phyloP scores from a whole-genome alignment of 2,329 filamentous ascomycete genomes.

The Cercospora citrullina region DNA sequence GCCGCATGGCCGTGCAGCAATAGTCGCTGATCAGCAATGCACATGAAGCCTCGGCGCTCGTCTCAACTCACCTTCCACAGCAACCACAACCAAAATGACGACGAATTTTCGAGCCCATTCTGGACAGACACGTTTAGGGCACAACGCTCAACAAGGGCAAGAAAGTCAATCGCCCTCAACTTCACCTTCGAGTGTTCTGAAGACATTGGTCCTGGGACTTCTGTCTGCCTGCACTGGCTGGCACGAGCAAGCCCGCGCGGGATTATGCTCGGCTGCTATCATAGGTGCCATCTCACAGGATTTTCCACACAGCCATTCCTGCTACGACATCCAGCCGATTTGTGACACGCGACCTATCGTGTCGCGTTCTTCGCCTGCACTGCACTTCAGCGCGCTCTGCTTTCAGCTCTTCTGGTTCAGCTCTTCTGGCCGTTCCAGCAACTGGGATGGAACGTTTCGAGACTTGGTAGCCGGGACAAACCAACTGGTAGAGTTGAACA shows the following conservation, averaged over 20 bases:
- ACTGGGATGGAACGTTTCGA: background rate
- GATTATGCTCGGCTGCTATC: no score
- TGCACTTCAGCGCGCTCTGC: background rate
- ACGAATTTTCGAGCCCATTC: background rate
- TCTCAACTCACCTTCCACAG: background rate
- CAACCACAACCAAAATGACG: background rate
- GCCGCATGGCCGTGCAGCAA: background rate
- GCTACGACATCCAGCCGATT: background rate
- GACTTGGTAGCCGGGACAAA: background rate
- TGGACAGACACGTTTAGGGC: background rate
- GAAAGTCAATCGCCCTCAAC: background rate
- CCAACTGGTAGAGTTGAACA: background rate
- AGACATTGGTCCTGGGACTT: background rate
- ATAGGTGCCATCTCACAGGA: background rate
- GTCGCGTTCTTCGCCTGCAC: background rate
- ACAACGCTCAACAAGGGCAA: background rate
- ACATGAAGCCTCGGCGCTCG: background rate
- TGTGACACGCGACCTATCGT: background rate
- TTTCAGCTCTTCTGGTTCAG: background rate
- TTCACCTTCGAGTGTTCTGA: background rate
- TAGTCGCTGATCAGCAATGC: background rate
- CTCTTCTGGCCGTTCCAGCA: background rate
- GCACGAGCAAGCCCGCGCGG: no score
- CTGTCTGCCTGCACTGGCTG: background rate
- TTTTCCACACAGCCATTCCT: background rate